phyloP scores from a whole-genome alignment of 768 basidiomycete species.

The Boletus coccyginus region DNA sequence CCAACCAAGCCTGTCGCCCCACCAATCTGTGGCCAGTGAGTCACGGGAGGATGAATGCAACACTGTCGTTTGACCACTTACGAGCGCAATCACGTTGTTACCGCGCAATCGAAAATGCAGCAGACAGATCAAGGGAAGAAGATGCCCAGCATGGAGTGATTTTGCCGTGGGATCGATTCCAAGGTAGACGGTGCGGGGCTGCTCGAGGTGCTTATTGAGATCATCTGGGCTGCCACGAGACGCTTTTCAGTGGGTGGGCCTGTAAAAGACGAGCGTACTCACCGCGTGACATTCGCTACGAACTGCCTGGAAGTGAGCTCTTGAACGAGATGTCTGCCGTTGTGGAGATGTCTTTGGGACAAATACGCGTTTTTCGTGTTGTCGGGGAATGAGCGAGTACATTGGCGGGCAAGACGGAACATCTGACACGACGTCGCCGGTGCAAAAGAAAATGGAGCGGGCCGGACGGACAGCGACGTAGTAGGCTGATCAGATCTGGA shows the following conservation, averaged over 20 bases:
- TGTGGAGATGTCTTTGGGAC: slow-evolving; percentile 15
- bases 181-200: slow-evolving; percentile 63
- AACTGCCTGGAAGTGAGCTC: slow-evolving; percentile 34
- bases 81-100: slow-evolving; percentile 79
- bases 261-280: slow-evolving; percentile 3
- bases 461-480: slow-evolving; percentile 13
- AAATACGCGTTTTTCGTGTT: not conserved
- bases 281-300: slow-evolving; percentile 38
- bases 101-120: slow-evolving; percentile 89
- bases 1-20: slow-evolving; percentile 96
- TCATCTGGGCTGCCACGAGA: slow-evolving; percentile 38
- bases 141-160: slow-evolving; percentile 91
- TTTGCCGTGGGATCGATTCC: slow-evolving; percentile 92
- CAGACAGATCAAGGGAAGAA: slow-evolving; percentile 82
- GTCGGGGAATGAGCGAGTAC: slow-evolving; percentile 4
- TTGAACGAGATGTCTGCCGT: slow-evolving; percentile 26
- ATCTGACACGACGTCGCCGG: slow-evolving; percentile 8
- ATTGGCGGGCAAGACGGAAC: slow-evolving; percentile 22
- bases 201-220: slow-evolving; percentile 36
- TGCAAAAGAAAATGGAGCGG: slow-evolving; percentile 1
- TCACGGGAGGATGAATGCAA: slow-evolving; percentile 1
- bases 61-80: slow-evolving; percentile 38
- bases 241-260: not conserved
- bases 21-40: slow-evolving; percentile 65
- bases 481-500: not conserved